Conservation (phyloP, 352 stramenopile genomes). For the Globisporangium paroecandrum region DNA sequence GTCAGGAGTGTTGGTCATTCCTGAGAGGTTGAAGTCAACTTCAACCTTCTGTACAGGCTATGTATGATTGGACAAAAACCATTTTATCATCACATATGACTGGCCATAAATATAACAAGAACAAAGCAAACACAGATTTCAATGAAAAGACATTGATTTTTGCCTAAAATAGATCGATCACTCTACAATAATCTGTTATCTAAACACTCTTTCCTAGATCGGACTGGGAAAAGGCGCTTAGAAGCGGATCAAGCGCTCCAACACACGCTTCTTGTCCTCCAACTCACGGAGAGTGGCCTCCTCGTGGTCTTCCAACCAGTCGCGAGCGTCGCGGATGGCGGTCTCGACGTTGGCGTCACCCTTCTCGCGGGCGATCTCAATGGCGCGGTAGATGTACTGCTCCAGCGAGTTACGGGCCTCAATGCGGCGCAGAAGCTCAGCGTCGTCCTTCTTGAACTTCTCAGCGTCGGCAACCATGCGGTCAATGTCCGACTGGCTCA, state of each 20-base stretch:
- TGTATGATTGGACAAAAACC: neutral
- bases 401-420: conserved; percentile 5
- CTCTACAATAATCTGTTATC: conserved; percentile 14
- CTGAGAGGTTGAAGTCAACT: neutral
- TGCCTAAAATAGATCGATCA: conserved; percentile 16
- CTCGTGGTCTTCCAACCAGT: conserved; percentile 88
- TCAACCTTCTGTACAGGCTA: neutral
- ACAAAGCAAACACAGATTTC: neutral
- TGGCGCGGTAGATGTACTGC: conserved; percentile 57
- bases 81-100: too few species aligned
- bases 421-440: conserved; percentile 5
- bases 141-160: conserved; percentile 11
- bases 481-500: conserved; percentile 70
- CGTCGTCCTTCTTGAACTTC: conserved; percentile 10
- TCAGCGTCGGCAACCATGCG: conserved; percentile 8
- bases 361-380: conserved; percentile 66
- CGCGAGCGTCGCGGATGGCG: conserved; percentile 72
- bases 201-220: conserved; percentile 5
- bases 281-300: conserved; percentile 90
- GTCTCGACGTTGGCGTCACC: conserved; percentile 76
- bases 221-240: conserved; percentile 24
- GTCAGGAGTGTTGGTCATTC: neutral
- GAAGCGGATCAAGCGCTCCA: conserved; percentile 67
- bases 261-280: conserved; percentile 91
- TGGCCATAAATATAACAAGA: neutral